Evolutionary conservation across 225 moss, liverwort and hornwort genomes (phyloP), one percentile per base, ranked within the genome.

Genomic region (Marchantia polymorpha): DNA sequence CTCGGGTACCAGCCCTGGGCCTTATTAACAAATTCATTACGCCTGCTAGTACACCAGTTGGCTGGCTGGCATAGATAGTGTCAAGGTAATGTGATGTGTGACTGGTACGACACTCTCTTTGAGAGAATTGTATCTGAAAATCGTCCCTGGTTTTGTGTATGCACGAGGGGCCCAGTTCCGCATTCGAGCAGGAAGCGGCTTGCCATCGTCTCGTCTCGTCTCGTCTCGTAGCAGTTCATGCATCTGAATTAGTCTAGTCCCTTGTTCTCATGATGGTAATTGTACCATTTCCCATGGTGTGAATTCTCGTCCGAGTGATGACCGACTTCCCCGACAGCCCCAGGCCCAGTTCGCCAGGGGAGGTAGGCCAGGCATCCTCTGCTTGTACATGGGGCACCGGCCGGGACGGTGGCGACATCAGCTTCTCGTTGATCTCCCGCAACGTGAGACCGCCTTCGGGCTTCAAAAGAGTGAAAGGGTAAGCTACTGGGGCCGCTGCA

Each of bases 181-280:
- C 10, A 11, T 3, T 23, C 3, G 64, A 64, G 3, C 26, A 64
- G 25, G 23, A 64, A 11, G 12, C 8, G 25, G 8, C 13, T 10
- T 22, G 25, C 10, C 20, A 26, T 7, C 64, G 10, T 5, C 58
- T 58, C 13, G 13, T 19, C 19, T 56, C 56, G 15, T 58, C 58
- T 15, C 6, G 58, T 16, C 39, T 39, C 39, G 58, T 58, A 20
- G 17, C 17, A 58, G 20, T 58, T 58, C 58, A 58, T 58, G 17
- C 58, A 20, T 58, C 58, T 64, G 64, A 27, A 69, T 47, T 69
- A 94, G 10, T 91, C 94, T 69, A 94, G 10, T 91, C 94, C 81
- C 91, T 86, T 53, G 94, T 94, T 78, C 94, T 90, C 92, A 92
- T 91, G 30, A 94, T 94, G 76, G 92, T 94, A 80, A 94, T 94